Percentiles rank a stretch among this genome's conserved stretches.
Conservation (phyloP, 139 green algal species). For the Edaphochlamys debaryana region DNA sequence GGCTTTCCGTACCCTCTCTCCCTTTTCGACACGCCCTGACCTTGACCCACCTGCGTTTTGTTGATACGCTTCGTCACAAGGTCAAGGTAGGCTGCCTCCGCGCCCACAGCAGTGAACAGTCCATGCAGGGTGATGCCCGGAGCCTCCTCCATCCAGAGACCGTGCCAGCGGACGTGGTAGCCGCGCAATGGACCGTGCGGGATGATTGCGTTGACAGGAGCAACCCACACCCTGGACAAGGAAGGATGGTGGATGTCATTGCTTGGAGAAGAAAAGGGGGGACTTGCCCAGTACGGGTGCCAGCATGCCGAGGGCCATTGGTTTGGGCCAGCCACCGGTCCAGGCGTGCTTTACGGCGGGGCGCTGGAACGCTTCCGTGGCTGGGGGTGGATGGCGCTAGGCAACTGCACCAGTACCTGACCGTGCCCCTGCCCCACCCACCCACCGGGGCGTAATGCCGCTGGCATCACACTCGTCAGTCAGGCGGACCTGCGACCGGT, state of each 20-base stretch:
- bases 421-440: too few relatives aligned
- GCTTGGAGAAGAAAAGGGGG: too few relatives aligned
- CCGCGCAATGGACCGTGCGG: slow-evolving; percentile 20
- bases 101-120: neutral
- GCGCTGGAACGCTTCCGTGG: too few relatives aligned
- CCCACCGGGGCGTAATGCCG: slow-evolving; percentile 28
- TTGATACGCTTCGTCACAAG: slow-evolving; percentile 34
- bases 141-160: slow-evolving; percentile 44
- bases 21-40: too few relatives aligned
- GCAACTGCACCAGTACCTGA: too few relatives aligned
- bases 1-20: too few relatives aligned
- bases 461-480: slow-evolving; percentile 33
- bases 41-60: slow-evolving; percentile 31
- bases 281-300: too few relatives aligned
- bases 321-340: too few relatives aligned
- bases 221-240: slow-evolving; percentile 37
- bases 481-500: slow-evolving; percentile 21
- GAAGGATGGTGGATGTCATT: too few relatives aligned
- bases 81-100: neutral
- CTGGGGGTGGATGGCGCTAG: too few relatives aligned
- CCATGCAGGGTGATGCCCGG: slow-evolving; percentile 35
- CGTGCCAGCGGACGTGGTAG: slow-evolving; percentile 39
- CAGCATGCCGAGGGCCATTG: too few relatives aligned
- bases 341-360: too few relatives aligned
- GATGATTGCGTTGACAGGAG: slow-evolving; percentile 24